A percentile compares a stretch with the other conserved stretches of the same genome.
These are phyloP conservation scores for Sclerotinia glacialis DNA, from an alignment of 2,329 filamentous ascomycete genomes.

Conservation along the genomic window DNA sequence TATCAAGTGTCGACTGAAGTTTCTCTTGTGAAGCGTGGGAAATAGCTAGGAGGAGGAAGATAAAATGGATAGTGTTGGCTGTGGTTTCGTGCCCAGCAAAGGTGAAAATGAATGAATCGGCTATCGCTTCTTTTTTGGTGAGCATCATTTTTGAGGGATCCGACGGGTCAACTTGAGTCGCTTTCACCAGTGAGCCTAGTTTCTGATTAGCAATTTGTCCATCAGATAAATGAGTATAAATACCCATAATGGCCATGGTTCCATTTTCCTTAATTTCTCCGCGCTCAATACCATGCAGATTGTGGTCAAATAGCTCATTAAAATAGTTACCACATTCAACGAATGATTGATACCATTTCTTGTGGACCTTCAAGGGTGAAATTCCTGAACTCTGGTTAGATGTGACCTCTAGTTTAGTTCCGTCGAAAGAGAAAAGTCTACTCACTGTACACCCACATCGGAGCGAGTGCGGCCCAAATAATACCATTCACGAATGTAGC, in stretches of 20 bases:
- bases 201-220: conserved; percentile 24
- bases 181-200: conserved; percentile 43
- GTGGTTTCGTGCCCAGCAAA: conserved; percentile 80
- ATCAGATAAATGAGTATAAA: conserved; percentile 51
- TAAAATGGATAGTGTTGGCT: conserved; percentile 71
- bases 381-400: not conserved
- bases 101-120: conserved; percentile 66
- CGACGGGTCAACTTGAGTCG: conserved; percentile 50
- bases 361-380: not conserved
- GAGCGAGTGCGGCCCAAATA: not conserved
- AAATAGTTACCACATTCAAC: conserved; percentile 1
- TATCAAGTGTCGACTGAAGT: conserved; percentile 67
- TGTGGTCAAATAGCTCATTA: not conserved
- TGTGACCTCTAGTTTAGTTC: not conserved
- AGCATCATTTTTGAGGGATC: conserved; percentile 36
- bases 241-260: not conserved
- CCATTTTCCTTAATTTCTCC: conserved; percentile 46
- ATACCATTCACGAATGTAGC: not conserved
- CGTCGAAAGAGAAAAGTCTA: not conserved
- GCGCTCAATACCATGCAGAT: conserved; percentile 25
- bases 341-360: not conserved
- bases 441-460: conserved; percentile 7
- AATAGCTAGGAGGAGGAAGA: conserved; percentile 64
- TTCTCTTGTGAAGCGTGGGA: conserved; percentile 60
- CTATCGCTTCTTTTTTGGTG: conserved; percentile 63